phyloP scores from a whole-genome alignment of 2,329 filamentous ascomycete genomes.

The Epichloe sibirici region DNA sequence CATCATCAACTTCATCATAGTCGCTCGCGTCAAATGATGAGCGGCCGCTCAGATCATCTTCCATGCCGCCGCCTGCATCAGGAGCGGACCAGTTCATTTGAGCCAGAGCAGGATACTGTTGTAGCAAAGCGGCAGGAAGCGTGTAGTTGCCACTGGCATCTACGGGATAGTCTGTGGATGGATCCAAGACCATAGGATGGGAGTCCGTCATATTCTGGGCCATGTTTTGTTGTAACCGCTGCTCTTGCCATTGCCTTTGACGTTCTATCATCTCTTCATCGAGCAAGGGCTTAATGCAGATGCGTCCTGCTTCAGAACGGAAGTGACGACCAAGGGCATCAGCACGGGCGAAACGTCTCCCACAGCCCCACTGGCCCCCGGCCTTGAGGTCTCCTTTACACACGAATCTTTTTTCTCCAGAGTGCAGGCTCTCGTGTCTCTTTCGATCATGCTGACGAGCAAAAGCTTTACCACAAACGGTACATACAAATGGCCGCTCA shows the following conservation, averaged over 20 bases:
- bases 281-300: constrained; percentile 93
- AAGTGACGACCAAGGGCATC: constrained; percentile 93
- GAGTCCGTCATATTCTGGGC: constrained; percentile 45
- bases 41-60: constrained; percentile 65
- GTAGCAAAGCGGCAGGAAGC: constrained; percentile 76
- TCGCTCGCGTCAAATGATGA: constrained; percentile 77
- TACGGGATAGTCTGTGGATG: constrained; percentile 45
- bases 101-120: constrained; percentile 88
- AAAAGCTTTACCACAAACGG: constrained; percentile 93
- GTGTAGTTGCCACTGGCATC: constrained; percentile 47
- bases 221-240: constrained; percentile 54
- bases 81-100: constrained; percentile 66
- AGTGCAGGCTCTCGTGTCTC: constrained; percentile 89
- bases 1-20: constrained; percentile 61
- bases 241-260: constrained; percentile 62
- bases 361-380: constrained; percentile 82
- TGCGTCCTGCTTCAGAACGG: constrained; percentile 83
- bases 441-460: constrained; percentile 95
- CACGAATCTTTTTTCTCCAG: constrained; percentile 96
- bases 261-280: constrained; percentile 85
- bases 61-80: constrained; percentile 57
- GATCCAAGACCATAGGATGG: constrained; percentile 47
- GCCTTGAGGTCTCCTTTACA: constrained; percentile 84
- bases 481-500: constrained; percentile 93
- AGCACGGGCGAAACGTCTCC: constrained; percentile 82